Percentiles rank a stretch among this genome's conserved stretches.
Conservation (phyloP, 495 filamentous ascomycete species). For the Penicillium dipodomyicola region DNA sequence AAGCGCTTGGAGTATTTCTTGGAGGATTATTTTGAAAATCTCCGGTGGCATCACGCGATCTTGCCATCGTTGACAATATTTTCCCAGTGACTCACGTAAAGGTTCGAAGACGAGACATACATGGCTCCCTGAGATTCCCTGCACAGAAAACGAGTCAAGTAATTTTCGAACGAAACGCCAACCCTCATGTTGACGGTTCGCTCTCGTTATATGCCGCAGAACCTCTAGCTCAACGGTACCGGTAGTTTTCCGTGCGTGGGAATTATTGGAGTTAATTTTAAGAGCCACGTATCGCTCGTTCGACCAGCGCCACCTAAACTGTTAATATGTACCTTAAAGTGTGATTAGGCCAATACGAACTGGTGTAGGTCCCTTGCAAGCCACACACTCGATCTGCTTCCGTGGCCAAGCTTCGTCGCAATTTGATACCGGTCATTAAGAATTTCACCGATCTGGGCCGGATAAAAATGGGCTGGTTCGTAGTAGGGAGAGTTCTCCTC, state of each 20-base stretch:
- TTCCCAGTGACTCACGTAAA: constrained; percentile 9
- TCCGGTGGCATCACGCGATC: constrained; percentile 12
- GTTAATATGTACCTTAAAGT: not conserved
- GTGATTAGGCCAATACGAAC: constrained; percentile 17
- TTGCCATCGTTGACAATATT: constrained; percentile 3
- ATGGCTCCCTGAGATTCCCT: constrained; percentile 26
- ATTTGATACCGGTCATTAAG: constrained; percentile 39
- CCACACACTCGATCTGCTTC: constrained; percentile 39
- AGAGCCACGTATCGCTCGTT: constrained; percentile 34
- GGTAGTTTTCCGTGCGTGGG: constrained; percentile 16
- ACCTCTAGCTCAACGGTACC: constrained; percentile 21
- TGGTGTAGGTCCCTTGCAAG: constrained; percentile 34
- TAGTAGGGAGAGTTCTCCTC: constrained; percentile 42
- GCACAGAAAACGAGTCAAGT: constrained; percentile 32
- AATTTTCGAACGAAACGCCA: constrained; percentile 26
- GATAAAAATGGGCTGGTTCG: constrained; percentile 34
- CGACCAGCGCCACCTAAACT: constrained; percentile 29
- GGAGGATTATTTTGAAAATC: constrained; percentile 16
- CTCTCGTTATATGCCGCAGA: constrained; percentile 15
- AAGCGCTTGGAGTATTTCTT: constrained; percentile 18
- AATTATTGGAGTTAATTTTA: constrained; percentile 31
- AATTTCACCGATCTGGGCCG: constrained; percentile 34
- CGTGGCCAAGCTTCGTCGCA: constrained; percentile 40
- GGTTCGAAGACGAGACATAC: constrained; percentile 31
- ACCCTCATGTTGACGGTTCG: constrained; percentile 45